These are phyloP conservation scores for Russula virescens DNA, from an alignment of 768 basidiomycete genomes.

Conservation along the genomic window DNA sequence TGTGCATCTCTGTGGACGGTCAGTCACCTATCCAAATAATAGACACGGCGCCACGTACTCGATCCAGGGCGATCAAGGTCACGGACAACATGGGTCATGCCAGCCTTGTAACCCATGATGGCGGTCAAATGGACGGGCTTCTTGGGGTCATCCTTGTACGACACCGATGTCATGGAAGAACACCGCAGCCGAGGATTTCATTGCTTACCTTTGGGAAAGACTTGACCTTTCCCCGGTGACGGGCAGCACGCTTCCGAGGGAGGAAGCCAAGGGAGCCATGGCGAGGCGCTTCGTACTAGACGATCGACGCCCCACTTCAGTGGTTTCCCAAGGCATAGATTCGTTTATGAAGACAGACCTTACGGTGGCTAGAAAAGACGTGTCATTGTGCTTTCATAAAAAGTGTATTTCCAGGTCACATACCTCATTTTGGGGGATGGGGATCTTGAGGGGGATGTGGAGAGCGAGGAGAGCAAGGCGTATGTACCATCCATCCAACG, in stretches of 20 bases:
- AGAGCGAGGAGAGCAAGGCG: not conserved
- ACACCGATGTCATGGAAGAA: not conserved
- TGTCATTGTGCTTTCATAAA: constrained; percentile 21
- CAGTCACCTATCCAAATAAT: not conserved
- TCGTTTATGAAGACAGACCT: constrained; percentile 44
- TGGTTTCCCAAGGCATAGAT: constrained; percentile 22
- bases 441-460: constrained; percentile 25
- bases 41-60: constrained; percentile 53
- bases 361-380: constrained; percentile 63
- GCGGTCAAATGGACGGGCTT: constrained; percentile 99
- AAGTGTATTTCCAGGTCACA: constrained; percentile 20
- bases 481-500: not conserved
- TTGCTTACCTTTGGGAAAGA: constrained; percentile 89
- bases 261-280: constrained; percentile 97
- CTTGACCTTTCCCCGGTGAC: constrained; percentile 99
- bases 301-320: constrained; percentile 28
- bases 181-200: not conserved
- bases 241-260: constrained; percentile 92
- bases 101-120: constrained; percentile 98
- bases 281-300: constrained; percentile 95
- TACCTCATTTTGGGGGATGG: constrained; percentile 35
- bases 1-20: constrained; percentile 86
- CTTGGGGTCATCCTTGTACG: constrained; percentile 90
- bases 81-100: constrained; percentile 99
- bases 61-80: constrained; percentile 99